Evolutionary conservation across 2,329 filamentous ascomycete genomes (phyloP).

Genomic region (Sphaerulina musiva): DNA sequence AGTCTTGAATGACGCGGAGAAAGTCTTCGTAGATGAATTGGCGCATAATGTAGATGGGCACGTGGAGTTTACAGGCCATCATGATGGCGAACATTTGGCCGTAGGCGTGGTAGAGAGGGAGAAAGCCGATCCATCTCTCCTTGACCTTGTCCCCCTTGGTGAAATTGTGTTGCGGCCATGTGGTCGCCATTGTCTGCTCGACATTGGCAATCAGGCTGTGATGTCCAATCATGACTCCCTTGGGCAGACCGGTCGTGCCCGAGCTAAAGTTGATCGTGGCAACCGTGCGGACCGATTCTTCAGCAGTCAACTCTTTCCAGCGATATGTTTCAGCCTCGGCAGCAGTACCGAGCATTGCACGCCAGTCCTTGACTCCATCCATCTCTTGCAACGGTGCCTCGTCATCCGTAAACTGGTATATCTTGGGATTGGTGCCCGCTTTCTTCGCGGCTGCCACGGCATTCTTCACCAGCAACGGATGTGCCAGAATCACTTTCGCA

Average conservation of each 20-base stretch:
- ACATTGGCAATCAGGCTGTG: slow-evolving; percentile 32
- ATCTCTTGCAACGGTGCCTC: slow-evolving; percentile 36
- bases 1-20: slow-evolving; percentile 34
- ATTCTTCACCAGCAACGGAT: slow-evolving; percentile 45
- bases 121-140: slow-evolving; percentile 46
- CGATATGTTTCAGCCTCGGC: slow-evolving; percentile 37
- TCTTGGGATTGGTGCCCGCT: slow-evolving; percentile 41
- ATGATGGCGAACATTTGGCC: slow-evolving; percentile 40
- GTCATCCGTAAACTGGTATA: slow-evolving; percentile 38
- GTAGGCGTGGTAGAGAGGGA: slow-evolving; percentile 43
- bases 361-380: slow-evolving; percentile 34
- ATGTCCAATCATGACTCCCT: slow-evolving; percentile 33
- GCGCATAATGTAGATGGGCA: slow-evolving; percentile 41
- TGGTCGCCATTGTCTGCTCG: slow-evolving; percentile 40
- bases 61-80: slow-evolving; percentile 42
- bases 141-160: slow-evolving; percentile 23
- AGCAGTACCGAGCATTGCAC: slow-evolving; percentile 29
- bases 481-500: slow-evolving; percentile 40
- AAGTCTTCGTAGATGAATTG: slow-evolving; percentile 39
- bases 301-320: slow-evolving; percentile 50
- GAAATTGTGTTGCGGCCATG: slow-evolving; percentile 28
- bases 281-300: slow-evolving; percentile 42
- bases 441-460: slow-evolving; percentile 48
- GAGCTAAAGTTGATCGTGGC: slow-evolving; percentile 75
- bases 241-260: slow-evolving; percentile 58